Evolutionary conservation across 805 yeast species (phyloP), one percentile per base, ranked within the genome.

Genomic region (Metschnikowia picachoensis): DNA sequence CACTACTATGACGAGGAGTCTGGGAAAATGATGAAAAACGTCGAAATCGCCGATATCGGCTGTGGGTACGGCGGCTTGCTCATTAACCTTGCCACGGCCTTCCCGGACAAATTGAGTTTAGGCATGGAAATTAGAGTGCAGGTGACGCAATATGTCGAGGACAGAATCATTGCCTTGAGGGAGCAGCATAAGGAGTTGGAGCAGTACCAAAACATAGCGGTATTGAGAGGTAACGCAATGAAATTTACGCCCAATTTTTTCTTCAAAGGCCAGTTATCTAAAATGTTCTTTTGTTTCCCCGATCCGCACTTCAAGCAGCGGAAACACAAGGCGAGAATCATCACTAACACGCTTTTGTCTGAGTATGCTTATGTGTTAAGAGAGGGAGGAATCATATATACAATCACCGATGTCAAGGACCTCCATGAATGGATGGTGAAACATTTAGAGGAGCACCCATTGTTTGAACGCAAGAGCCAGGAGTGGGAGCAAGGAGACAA

Each of bases 121-220:
- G 99, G 99, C 14, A 90, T 94, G 96, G 99, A 94, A 68, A 94
- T 94, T 60, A 79, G 99, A 61, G 97, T 91, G 15, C 99, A 94
- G 67, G 99, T 94, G 41, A 92, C 98, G 1, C 90, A 94, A 57
- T 94, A 91, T 61, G 98, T 94, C 11, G 96, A 92, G 66, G 99
- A 94, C 66, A 75, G 97, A 58, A 89, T 94, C 52, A 79, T 88
- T 50, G 98, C 98, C 1, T 74, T 94, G 55, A 80, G 98, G 65
- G 77, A 77, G 35, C 77, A 83, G 55, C 60, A 61, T 41, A 66
- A 57, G 32, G 48, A 64, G 50, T 43, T 53, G 44, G 52, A 65
- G 61, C 73, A 72, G 30, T 94, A 83, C 64, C 90, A 87, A 60
- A 94, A 94, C 66, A 85, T 92, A 35, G 83, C 88, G 27, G 98